These are phyloP conservation scores for Seiridium cupressi DNA, from an alignment of 2,329 filamentous ascomycete species.

Conservation along the genomic window DNA sequence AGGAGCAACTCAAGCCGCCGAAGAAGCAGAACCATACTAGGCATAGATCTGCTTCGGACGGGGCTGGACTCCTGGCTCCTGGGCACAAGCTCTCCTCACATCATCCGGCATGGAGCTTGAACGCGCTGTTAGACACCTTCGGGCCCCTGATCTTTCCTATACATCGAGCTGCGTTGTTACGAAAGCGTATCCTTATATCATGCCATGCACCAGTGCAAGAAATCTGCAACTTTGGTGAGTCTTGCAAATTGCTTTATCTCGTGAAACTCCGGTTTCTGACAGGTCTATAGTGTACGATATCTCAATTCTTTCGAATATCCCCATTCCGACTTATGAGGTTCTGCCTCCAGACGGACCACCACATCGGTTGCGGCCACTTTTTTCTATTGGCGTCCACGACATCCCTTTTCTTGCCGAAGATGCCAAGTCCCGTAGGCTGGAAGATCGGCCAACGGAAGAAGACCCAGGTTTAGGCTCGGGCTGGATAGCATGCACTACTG, in stretches of 20 bases:
- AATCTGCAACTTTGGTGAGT: constrained; percentile 83
- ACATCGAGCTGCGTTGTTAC: constrained; percentile 79
- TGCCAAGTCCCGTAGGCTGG: constrained; percentile 42
- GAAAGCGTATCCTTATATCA: constrained; percentile 85
- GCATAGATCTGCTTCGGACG: constrained; percentile 62
- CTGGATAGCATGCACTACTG: constrained; percentile 95
- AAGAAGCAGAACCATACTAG: constrained; percentile 45
- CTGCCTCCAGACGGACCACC: constrained; percentile 62
- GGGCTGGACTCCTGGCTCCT: constrained; percentile 53
- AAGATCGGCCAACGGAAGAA: constrained; percentile 23
- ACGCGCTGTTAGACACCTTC: constrained; percentile 75
- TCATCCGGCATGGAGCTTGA: constrained; percentile 85
- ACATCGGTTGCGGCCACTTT: constrained; percentile 76
- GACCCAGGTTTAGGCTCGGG: constrained; percentile 56
- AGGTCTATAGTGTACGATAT: constrained; percentile 75
- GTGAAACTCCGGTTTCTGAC: constrained; percentile 14
- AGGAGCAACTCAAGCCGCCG: constrained; percentile 26
- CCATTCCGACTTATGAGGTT: constrained; percentile 67
- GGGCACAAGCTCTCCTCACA: constrained; percentile 70
- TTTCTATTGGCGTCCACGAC: constrained; percentile 90
- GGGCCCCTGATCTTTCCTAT: constrained; percentile 91
- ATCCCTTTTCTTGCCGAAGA: constrained; percentile 74
- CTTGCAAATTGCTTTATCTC: not conserved
- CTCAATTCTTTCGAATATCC: constrained; percentile 88
- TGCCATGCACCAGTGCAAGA: constrained; percentile 82